Evolutionary conservation across 768 basidiomycete genomes (phyloP).

Genomic region (Amanita rubescens): DNA sequence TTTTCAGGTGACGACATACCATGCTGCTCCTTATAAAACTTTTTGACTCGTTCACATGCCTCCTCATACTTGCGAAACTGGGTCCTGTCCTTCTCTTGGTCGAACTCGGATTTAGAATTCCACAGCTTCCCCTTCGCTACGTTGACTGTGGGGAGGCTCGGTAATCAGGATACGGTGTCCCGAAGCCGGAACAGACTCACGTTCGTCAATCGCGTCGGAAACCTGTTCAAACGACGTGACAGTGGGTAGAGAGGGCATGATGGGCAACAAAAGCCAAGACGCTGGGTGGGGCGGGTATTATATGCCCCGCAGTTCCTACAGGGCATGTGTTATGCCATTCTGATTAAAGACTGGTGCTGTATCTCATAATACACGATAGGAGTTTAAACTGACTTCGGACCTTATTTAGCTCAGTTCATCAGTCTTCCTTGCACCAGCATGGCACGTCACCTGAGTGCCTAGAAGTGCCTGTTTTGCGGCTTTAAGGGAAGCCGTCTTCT

Average conservation of each 20-base stretch:
- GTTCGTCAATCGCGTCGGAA: constrained; percentile 20
- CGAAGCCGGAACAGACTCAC: constrained; percentile 4
- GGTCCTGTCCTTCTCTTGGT: constrained; percentile 47
- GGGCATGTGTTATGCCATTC: too few species aligned
- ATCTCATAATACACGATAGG: too few species aligned
- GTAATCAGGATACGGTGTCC: not conserved
- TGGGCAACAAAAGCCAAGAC: too few species aligned
- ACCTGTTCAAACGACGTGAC: constrained; percentile 12
- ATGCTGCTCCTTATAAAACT: constrained; percentile 60
- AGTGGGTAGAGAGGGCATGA: not conserved
- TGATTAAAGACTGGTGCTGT: too few species aligned
- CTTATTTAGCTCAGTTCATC: too few species aligned
- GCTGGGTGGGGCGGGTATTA: too few species aligned
- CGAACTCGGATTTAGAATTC: constrained; percentile 39
- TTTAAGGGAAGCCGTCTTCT: too few species aligned
- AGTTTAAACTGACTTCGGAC: too few species aligned
- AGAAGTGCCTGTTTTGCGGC: too few species aligned
- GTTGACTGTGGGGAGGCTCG: constrained; percentile 36
- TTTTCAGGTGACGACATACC: constrained; percentile 13
- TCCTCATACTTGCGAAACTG: constrained; percentile 52
- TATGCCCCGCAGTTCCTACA: too few species aligned
- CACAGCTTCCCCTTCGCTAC: constrained; percentile 42
- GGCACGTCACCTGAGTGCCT: too few species aligned
- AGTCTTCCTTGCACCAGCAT: too few species aligned
- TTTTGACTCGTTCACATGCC: constrained; percentile 58